A percentile compares a stretch with the other conserved stretches of the same genome.
These are phyloP conservation scores for Hanseniaspora singularis DNA, from an alignment of 805 yeast species.

Conservation along the genomic window DNA sequence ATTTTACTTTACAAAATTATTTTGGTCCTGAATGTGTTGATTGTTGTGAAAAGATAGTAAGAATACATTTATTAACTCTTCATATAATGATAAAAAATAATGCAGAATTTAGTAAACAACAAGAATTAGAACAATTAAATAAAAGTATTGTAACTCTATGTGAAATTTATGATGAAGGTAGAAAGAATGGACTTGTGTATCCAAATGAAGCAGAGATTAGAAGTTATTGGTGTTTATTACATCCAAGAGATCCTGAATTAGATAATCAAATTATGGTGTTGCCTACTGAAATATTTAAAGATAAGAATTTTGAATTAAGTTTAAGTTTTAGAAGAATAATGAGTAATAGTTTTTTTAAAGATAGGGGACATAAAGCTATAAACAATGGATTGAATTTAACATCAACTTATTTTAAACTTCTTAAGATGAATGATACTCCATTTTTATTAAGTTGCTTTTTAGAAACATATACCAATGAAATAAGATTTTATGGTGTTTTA, in stretches of 20 bases:
- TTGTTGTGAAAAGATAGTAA: slow-evolving; percentile 81
- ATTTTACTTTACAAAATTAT: slow-evolving; percentile 88
- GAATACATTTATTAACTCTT: slow-evolving; percentile 70
- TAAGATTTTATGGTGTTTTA: slow-evolving; percentile 61
- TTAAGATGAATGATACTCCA: slow-evolving; percentile 43
- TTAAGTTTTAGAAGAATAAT: slow-evolving; percentile 54
- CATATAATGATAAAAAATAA: slow-evolving; percentile 73
- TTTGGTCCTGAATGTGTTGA: slow-evolving; percentile 88
- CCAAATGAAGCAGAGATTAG: slow-evolving; percentile 90
- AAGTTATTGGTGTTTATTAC: slow-evolving; percentile 71
- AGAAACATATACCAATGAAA: slow-evolving; percentile 69
- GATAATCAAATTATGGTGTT: slow-evolving; percentile 62
- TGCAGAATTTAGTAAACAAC: slow-evolving; percentile 78
- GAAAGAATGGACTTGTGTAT: slow-evolving; percentile 53
- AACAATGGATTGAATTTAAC: slow-evolving; percentile 53
- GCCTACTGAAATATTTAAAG: slow-evolving; percentile 44
- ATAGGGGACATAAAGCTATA: slow-evolving; percentile 40
- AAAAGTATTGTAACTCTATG: slow-evolving; percentile 79
- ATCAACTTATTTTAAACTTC: slow-evolving; percentile 49
- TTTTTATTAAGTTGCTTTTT: slow-evolving; percentile 58
- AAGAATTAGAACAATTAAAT: slow-evolving; percentile 86
- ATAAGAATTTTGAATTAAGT: slow-evolving; percentile 56
- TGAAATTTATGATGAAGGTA: slow-evolving; percentile 73
- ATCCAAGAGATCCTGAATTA: slow-evolving; percentile 70
- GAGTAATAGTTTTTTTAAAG: slow-evolving; percentile 48